Conservation (phyloP, 805 yeast species). For the Hanseniaspora lachancei region DNA sequence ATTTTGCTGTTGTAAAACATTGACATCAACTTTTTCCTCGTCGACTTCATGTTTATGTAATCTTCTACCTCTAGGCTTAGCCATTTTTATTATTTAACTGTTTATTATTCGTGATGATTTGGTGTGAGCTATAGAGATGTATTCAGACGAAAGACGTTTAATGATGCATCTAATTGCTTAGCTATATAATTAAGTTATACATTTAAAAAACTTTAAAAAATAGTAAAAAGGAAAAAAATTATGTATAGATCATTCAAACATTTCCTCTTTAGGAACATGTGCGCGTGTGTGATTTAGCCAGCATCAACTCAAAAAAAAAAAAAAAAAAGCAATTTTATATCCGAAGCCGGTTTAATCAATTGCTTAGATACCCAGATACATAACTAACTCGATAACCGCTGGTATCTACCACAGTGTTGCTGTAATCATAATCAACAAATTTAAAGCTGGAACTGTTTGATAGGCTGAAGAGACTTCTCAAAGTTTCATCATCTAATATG, state of each 20-base stretch:
- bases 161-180: no score
- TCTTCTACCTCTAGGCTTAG: conserved; percentile 34
- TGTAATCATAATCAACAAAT: conserved; percentile 76
- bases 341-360: background rate
- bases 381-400: conserved; percentile 81
- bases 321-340: background rate
- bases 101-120: background rate
- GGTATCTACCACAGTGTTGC: conserved; percentile 37
- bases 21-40: conserved; percentile 17
- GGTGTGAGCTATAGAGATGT: no score
- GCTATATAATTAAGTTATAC: no score
- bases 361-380: conserved; percentile 51
- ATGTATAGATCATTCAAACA: background rate
- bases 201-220: background rate
- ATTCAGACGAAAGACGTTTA: no score
- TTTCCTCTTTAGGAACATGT: background rate
- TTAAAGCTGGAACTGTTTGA: conserved; percentile 28
- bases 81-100: conserved; percentile 14
- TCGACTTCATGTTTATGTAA: conserved; percentile 23
- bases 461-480: conserved; percentile 12
- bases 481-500: conserved; percentile 27
- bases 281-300: background rate
- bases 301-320: background rate
- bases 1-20: conserved; percentile 14
- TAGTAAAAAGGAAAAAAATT: background rate